Evolutionary conservation across 768 basidiomycete genomes (phyloP).

Genomic region (Lentinula lateritia): DNA sequence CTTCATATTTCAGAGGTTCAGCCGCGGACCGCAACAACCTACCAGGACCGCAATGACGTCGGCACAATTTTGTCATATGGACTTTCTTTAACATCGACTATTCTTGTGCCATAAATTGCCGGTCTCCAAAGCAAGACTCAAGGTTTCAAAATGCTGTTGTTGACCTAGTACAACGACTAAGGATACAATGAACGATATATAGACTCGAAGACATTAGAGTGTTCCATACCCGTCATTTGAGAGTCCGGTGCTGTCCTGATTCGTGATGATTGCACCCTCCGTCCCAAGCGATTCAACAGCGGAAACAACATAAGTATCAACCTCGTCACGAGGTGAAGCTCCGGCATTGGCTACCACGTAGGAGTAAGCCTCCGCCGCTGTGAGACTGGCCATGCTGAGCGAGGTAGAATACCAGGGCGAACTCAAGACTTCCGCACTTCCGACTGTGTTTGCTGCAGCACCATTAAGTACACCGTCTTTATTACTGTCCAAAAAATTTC

Average conservation of each 20-base stretch:
- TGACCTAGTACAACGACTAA: too few species aligned
- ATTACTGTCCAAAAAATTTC: conserved; percentile 17
- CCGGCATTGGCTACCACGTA: conserved; percentile 14
- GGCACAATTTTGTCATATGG: not conserved
- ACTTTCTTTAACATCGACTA: not conserved
- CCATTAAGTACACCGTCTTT: conserved; percentile 16
- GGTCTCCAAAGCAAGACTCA: too few species aligned
- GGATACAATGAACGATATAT: too few species aligned
- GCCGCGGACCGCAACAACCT: not conserved
- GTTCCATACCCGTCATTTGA: too few species aligned
- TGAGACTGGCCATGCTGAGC: conserved; percentile 12
- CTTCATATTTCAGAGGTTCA: not conserved
- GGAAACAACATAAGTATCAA: conserved; percentile 15
- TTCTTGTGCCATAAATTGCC: not conserved
- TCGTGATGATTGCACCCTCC: conserved; percentile 13
- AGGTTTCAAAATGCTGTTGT: too few species aligned
- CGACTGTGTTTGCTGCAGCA: conserved; percentile 15
- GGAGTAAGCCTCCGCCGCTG: conserved; percentile 13
- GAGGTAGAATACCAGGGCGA: conserved; percentile 14
- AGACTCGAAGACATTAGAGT: too few species aligned
- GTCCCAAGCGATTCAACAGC: conserved; percentile 15
- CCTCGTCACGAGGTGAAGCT: conserved; percentile 15
- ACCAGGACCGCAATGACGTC: not conserved
- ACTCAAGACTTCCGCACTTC: conserved; percentile 12
- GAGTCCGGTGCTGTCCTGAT: conserved; percentile 6